Percentiles rank a stretch among this genome's conserved stretches.
These are phyloP conservation scores for Curvularia sp. DNA, from an alignment of 2,329 filamentous ascomycete genomes.

Conservation along the genomic window DNA sequence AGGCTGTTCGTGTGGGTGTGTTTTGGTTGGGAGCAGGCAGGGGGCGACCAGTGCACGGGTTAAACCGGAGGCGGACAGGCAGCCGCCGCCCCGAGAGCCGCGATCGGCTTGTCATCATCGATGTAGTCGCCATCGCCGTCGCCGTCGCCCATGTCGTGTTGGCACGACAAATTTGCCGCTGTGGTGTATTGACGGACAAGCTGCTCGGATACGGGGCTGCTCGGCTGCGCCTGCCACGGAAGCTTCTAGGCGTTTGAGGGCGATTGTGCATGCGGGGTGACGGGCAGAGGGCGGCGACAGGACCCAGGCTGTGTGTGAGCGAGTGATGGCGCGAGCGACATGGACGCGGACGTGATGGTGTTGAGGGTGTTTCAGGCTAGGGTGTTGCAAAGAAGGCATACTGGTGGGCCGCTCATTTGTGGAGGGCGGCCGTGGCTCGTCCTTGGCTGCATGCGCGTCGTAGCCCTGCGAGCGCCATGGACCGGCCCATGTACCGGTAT, in stretches of 20 bases:
- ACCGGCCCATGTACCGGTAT: background rate
- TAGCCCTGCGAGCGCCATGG: slow-evolving; percentile 10
- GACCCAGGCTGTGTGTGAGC: slow-evolving; percentile 5
- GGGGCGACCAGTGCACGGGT: slow-evolving; percentile 13
- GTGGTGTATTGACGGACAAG: background rate
- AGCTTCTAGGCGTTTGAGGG: background rate
- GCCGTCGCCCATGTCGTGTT: background rate
- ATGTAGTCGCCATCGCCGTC: slow-evolving; percentile 10
- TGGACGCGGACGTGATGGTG: slow-evolving; percentile 39
- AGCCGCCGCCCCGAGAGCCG: slow-evolving; percentile 13
- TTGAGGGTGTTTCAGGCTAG: slow-evolving; percentile 44
- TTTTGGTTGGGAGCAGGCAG: slow-evolving; percentile 2
- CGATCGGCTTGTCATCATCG: slow-evolving; percentile 10
- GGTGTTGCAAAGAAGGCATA: slow-evolving; percentile 8
- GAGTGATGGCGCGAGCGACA: slow-evolving; percentile 1
- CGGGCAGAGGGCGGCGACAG: slow-evolving; percentile 7
- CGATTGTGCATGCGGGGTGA: background rate
- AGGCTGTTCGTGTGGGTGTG: background rate
- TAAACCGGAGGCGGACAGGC: slow-evolving; percentile 13
- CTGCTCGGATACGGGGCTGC: background rate
- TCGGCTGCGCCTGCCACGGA: background rate
- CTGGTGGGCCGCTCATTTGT: background rate
- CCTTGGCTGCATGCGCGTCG: slow-evolving; percentile 22
- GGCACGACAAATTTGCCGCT: background rate
- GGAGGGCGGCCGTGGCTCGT: slow-evolving; percentile 11